phyloP scores from a whole-genome alignment of 805 yeast genomes.

The Priceomyces haplophilus region DNA sequence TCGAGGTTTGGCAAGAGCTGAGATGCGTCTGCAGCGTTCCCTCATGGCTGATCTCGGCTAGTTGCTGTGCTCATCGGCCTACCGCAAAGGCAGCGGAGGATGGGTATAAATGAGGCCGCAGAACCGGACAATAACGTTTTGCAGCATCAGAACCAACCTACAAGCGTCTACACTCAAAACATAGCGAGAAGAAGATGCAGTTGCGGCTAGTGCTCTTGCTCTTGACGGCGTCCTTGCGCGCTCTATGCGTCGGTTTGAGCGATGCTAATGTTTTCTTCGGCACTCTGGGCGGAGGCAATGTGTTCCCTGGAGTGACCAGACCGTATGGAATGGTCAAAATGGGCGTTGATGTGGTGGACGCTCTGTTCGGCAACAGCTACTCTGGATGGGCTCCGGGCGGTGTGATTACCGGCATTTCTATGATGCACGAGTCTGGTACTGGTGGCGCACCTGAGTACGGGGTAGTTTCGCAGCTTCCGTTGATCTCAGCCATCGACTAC shows the following conservation, averaged over 20 bases:
- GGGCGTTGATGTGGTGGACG: constrained; percentile 28
- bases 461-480: constrained; percentile 30
- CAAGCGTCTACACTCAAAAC: neutral
- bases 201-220: neutral
- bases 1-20: too few species aligned
- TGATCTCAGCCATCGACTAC: constrained; percentile 14
- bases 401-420: constrained; percentile 27
- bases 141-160: too few species aligned
- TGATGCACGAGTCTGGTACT: constrained; percentile 39
- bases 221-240: neutral
- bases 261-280: constrained; percentile 33
- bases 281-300: constrained; percentile 31
- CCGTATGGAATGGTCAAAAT: constrained; percentile 39
- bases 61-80: too few species aligned
- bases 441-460: constrained; percentile 41
- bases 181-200: neutral
- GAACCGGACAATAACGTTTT: too few species aligned
- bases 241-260: neutral
- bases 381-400: constrained; percentile 34
- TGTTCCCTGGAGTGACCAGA: constrained; percentile 33
- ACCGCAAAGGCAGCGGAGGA: too few species aligned
- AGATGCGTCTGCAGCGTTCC: too few species aligned
- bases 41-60: too few species aligned
- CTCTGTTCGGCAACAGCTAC: constrained; percentile 25
- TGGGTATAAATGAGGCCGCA: too few species aligned